phyloP scores from a whole-genome alignment of 805 yeast species.

The Lipomyces spencermartinsiae region DNA sequence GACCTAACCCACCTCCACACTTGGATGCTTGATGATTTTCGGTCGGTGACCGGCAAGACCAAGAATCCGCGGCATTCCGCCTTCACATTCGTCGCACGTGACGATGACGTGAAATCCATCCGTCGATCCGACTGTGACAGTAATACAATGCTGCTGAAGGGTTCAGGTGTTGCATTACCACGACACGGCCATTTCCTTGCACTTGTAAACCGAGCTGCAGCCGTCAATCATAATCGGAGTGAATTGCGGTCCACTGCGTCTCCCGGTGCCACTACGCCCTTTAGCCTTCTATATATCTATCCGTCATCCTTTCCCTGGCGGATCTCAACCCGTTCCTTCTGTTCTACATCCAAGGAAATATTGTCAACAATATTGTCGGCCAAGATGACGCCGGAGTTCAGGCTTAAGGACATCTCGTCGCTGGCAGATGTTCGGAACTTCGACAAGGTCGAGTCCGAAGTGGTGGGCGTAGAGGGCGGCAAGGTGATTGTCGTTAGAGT shows the following conservation, averaged over 20 bases:
- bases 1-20: no score
- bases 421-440: not conserved
- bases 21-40: no score
- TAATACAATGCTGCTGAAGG: no score
- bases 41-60: no score
- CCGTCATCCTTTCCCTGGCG: not conserved
- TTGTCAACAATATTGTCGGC: not conserved
- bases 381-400: not conserved
- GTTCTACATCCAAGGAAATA: not conserved
- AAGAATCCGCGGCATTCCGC: no score
- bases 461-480: not conserved
- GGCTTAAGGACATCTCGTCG: slow-evolving; percentile 2
- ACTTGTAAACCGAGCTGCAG: not conserved
- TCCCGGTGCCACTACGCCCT: not conserved
- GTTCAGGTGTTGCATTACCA: not conserved
- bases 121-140: no score
- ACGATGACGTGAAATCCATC: no score
- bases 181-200: not conserved
- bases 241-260: not conserved
- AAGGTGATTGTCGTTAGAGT: slow-evolving; percentile 1
- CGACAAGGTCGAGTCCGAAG: not conserved
- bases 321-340: not conserved
- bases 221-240: not conserved
- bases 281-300: not conserved
- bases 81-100: no score